A percentile compares a stretch with the other conserved stretches of the same genome.
phyloP scores from a whole-genome alignment of 495 filamentous ascomycete species.

The Penicillium canescens region DNA sequence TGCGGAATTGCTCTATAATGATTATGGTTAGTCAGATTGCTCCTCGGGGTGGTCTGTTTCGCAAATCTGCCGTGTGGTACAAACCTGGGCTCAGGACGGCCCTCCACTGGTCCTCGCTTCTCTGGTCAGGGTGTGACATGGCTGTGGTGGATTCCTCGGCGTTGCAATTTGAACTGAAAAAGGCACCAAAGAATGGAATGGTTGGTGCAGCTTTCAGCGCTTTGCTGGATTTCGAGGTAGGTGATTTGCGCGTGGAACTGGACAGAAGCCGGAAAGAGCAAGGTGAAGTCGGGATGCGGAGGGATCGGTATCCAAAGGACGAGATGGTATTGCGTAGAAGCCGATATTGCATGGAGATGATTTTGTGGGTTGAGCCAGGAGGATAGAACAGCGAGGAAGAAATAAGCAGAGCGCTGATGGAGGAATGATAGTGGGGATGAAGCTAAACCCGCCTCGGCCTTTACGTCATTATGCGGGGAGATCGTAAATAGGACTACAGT shows the following conservation, averaged over 20 bases:
- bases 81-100: slow-evolving; percentile 75
- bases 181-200: slow-evolving; percentile 74
- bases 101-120: slow-evolving; percentile 82
- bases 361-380: background rate
- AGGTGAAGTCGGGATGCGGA: slow-evolving; percentile 29
- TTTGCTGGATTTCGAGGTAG: slow-evolving; percentile 38
- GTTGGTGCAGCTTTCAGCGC: slow-evolving; percentile 61
- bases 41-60: background rate
- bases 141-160: slow-evolving; percentile 42
- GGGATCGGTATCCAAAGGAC: slow-evolving; percentile 23
- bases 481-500: background rate
- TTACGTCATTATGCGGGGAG: slow-evolving; percentile 34
- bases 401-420: background rate
- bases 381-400: background rate
- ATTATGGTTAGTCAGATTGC: slow-evolving; percentile 13
- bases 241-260: slow-evolving; percentile 22
- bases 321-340: slow-evolving; percentile 51
- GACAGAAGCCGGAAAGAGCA: slow-evolving; percentile 20
- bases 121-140: slow-evolving; percentile 81
- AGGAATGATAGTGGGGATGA: slow-evolving; percentile 5
- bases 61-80: background rate
- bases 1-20: slow-evolving; percentile 81
- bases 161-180: slow-evolving; percentile 65
- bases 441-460: background rate
- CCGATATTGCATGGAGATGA: slow-evolving; percentile 22